Conservation (phyloP, 2,329 filamentous ascomycete species). For the Phyllosticta citribraziliensis region DNA sequence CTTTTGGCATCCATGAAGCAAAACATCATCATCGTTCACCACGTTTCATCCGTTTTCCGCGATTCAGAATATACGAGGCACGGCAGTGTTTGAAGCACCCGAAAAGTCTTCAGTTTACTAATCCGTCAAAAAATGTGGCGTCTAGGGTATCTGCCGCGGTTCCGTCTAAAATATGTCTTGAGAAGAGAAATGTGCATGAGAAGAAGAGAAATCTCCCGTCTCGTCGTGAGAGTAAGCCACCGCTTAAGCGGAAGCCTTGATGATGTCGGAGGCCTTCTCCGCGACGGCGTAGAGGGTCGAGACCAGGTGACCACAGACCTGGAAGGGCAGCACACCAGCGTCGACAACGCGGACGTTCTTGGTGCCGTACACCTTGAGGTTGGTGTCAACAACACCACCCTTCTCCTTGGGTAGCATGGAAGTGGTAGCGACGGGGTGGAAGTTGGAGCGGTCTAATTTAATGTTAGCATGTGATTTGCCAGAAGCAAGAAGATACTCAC, state of each 20-base stretch:
- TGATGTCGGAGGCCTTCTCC: slow-evolving; percentile 20
- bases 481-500: background rate
- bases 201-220: background rate
- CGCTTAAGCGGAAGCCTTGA: slow-evolving; percentile 16
- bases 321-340: slow-evolving; percentile 12
- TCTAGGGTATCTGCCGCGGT: background rate
- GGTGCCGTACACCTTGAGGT: slow-evolving; percentile 20
- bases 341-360: slow-evolving; percentile 12
- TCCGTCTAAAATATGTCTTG: background rate
- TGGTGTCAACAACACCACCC: slow-evolving; percentile 23
- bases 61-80: background rate
- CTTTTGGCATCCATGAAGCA: background rate
- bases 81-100: background rate
- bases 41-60: background rate
- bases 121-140: background rate
- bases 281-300: slow-evolving; percentile 10
- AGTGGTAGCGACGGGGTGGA: slow-evolving; percentile 9
- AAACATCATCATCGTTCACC: background rate
- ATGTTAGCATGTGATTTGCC: background rate
- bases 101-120: background rate
- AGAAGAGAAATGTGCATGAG: background rate
- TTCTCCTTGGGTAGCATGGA: slow-evolving; percentile 7
- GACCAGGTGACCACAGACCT: slow-evolving; percentile 9
- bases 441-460: slow-evolving; percentile 6
- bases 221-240: background rate